These are phyloP conservation scores for Boletus reticulatus DNA, from an alignment of 768 basidiomycete genomes.

Conservation along the genomic window DNA sequence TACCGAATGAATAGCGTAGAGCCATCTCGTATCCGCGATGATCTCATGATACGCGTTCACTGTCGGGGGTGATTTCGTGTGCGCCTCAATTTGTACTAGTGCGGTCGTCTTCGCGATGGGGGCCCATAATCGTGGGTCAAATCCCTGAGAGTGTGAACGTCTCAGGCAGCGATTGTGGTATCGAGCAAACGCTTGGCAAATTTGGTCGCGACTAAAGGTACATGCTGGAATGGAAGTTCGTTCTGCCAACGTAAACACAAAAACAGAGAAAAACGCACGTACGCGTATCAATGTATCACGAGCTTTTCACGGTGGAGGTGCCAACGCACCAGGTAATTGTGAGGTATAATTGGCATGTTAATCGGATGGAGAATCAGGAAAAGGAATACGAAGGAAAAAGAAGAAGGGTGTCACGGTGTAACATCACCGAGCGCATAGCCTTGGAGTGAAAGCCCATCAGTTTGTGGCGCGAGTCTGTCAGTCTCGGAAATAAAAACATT, in stretches of 20 bases:
- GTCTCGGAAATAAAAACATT: background rate
- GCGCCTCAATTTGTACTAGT: background rate
- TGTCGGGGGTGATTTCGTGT: background rate
- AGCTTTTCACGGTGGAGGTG: background rate
- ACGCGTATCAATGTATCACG: background rate
- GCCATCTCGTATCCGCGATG: background rate
- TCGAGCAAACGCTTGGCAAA: background rate
- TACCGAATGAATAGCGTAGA: background rate
- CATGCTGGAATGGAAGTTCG: background rate
- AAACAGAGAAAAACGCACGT: background rate
- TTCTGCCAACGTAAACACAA: background rate
- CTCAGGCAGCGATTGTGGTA: background rate
- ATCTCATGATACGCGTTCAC: background rate
- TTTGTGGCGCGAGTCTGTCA: background rate
- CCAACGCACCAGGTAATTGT: background rate
- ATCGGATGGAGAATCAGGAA: constrained; percentile 10
- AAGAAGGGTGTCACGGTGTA: background rate
- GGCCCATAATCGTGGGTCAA: background rate
- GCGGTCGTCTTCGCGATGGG: background rate
- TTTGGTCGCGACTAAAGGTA: background rate
- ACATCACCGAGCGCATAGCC: background rate
- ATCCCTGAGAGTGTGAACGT: background rate
- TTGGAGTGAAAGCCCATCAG: background rate
- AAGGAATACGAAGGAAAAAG: background rate
- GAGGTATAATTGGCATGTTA: background rate